These are phyloP conservation scores for Helianthus tuberosus DNA, from an alignment of 129 eudicot genomes.

Conservation along the genomic window DNA sequence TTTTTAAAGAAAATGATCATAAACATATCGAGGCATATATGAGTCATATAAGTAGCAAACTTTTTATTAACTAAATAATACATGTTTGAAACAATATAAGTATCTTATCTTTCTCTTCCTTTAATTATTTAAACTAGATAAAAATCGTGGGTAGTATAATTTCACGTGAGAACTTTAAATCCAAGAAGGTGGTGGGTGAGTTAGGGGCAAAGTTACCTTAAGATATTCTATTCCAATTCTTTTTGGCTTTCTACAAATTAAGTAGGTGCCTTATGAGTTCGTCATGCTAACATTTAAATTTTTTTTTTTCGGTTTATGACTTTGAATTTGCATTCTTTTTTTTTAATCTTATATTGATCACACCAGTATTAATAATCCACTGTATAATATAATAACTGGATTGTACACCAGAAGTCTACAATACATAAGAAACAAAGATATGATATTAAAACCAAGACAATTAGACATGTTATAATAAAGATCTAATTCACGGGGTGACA, in stretches of 20 bases:
- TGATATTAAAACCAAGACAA: background rate
- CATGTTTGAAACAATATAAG: background rate
- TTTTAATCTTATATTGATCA: too few relatives aligned
- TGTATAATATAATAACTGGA: too few relatives aligned
- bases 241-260: background rate
- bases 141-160: slow-evolving; percentile 1
- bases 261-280: background rate
- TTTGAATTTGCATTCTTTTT: background rate
- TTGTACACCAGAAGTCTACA: background rate
- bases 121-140: background rate
- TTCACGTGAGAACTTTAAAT: slow-evolving; percentile 6
- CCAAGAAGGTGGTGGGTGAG: background rate
- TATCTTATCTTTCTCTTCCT: background rate
- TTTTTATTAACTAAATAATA: background rate
- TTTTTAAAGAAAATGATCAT: background rate
- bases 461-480: background rate
- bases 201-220: background rate
- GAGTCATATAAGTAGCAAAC: background rate
- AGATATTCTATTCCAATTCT: background rate
- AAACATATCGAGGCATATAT: background rate
- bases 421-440: background rate
- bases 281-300: background rate
- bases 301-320: background rate
- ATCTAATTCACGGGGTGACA: too few relatives aligned
- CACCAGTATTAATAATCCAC: too few relatives aligned